phyloP scores from a whole-genome alignment of 192 early-diverging fungal species.

The Glomus cerebriforme region DNA sequence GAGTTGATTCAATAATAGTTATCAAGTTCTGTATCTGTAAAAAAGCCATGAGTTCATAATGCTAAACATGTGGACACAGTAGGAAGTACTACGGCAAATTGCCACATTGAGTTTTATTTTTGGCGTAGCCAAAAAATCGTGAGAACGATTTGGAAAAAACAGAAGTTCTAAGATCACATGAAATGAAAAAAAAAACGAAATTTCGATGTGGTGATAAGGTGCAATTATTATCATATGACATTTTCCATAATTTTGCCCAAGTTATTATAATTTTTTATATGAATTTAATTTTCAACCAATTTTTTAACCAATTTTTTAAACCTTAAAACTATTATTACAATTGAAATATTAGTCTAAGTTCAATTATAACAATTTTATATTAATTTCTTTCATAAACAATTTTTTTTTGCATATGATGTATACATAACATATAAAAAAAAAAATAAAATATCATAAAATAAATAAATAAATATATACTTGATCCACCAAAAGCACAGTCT shows the following conservation, averaged over 20 bases:
- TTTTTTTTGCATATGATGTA: neutral
- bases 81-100: too few species aligned
- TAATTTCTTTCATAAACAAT: neutral
- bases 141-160: too few species aligned
- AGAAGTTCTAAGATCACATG: neutral
- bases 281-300: too few species aligned
- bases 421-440: neutral
- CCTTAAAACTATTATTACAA: neutral
- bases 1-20: neutral
- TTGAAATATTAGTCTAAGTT: neutral
- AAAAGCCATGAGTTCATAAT: neutral
- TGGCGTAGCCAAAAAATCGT: neutral
- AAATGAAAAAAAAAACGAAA: too few species aligned
- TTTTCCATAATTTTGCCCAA: too few species aligned
- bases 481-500: neutral
- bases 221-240: too few species aligned
- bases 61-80: conserved; percentile 11
- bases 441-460: neutral
- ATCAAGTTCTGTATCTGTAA: neutral
- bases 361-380: neutral
- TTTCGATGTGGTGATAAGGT: too few species aligned
- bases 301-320: too few species aligned
- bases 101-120: neutral
- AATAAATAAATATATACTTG: neutral
- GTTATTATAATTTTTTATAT: too few species aligned